Evolutionary conservation across 768 basidiomycete species (phyloP).

Genomic region (Serendipita sp.): DNA sequence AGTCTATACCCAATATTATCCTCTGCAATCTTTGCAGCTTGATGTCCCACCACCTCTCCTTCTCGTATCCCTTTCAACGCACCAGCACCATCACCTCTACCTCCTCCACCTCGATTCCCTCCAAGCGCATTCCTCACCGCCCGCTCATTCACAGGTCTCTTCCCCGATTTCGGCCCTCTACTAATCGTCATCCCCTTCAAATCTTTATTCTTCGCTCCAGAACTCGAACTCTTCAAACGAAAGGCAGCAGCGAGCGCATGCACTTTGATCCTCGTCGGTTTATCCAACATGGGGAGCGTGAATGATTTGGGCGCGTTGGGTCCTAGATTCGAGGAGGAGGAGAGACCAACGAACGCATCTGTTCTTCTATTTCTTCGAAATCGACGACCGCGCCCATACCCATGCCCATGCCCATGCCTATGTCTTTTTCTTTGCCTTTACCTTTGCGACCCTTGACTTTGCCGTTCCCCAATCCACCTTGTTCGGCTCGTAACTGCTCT

Average conservation of each 20-base stretch:
- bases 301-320: background rate
- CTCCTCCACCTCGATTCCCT: background rate
- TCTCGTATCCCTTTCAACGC: conserved; percentile 7
- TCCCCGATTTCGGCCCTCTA: background rate
- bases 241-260: background rate
- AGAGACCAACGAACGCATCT: background rate
- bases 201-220: background rate
- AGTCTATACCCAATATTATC: conserved; percentile 78
- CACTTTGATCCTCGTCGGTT: background rate
- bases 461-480: conserved; percentile 7
- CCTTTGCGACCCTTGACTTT: background rate
- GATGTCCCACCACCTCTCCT: conserved; percentile 8
- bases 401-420: no score
- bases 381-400: conserved; percentile 17
- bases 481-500: conserved; percentile 34
- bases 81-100: background rate
- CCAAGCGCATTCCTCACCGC: background rate
- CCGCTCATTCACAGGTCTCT: background rate
- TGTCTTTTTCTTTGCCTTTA: no score
- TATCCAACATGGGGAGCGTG: background rate
- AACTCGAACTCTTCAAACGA: background rate
- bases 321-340: background rate
- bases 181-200: background rate
- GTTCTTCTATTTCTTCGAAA: conserved; percentile 5
- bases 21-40: conserved; percentile 66